Evolutionary conservation across 768 basidiomycete species (phyloP), one percentile per base, ranked within the genome.

Genomic region (Asterophora parasitica): DNA sequence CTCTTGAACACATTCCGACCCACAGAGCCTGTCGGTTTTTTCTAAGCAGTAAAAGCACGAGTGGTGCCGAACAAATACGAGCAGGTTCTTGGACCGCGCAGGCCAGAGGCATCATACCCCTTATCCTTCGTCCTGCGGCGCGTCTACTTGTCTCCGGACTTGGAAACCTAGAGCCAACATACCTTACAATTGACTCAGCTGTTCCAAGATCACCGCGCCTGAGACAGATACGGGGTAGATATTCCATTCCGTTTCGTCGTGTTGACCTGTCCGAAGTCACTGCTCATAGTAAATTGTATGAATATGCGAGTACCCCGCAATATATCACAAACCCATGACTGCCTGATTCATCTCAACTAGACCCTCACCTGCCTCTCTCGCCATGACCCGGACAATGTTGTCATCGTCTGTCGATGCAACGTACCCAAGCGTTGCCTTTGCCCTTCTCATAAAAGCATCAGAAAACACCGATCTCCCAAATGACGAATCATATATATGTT

Each of bases 211-310:
- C 54, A 69, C 81, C 68, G 70, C 72, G 69, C 73, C 73, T 85
- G 83, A 80, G 91, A 94, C 91, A 94, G 92, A 92, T 94, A 92
- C 90, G 91, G 77, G 87, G 88, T 75, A 70, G 58, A 81, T 64
- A 79, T 64, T 44, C 20, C 49, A 15, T 33, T 52, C 37, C 46
- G 28, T 33, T n/a, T 42, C 31, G 27, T 48, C 41, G 20, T 46
- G 26, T 40, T n/a, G 16, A 36, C 31, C 31, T 37, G 49, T 52
- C 42, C 49, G 28, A 20, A 33, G 39, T 6, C 19, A 23, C n/a
- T n/a, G n/a, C 23, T 23, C 23, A 23, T 6, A 3, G 23, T 23
- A 23, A 3, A 3, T 23, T 23, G 6, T 23, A 23, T 23, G 6
- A 6, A 23, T 23, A 23, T 42, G 35, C 23, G 26, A 42, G n/a